Evolutionary conservation across 139 green algal genomes (phyloP), one percentile per base, ranked within the genome.

Genomic region (Chlorella sp.): DNA sequence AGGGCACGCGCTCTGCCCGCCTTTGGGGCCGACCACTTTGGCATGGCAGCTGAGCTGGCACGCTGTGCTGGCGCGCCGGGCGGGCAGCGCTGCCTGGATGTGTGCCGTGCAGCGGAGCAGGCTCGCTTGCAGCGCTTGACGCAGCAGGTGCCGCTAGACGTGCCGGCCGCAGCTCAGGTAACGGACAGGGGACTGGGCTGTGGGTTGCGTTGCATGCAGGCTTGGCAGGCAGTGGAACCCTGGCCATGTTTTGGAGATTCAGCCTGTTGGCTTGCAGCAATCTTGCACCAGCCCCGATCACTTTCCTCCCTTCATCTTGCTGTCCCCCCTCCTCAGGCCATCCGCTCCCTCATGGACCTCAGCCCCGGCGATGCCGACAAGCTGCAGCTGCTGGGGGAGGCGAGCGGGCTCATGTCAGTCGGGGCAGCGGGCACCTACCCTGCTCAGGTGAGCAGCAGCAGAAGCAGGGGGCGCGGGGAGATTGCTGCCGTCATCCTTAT

Each of bases 301-400:
- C 21, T 4, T 90, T 21, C 19, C 18, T 60, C 60, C 9, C n/a
- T 64, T 1, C 53, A 28, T 26, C 9, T 34, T n/a, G 71, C n/a
- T 19, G 2, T 48, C 15, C 53, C 36, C 83, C 15, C 4, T 2
- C 15, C 32, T 3, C 89, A 92, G 89, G 53, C 42, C 7, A n/a
- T 92, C 32, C 81, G 89, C 1, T 42, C 75, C 14, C 89, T 92
- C 32, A 14, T 92, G 4, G 89, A 89, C 42, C 61, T 86, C 37
- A 71, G 32, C 12, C 75, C 81, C 7, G 34, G 34, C 1, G 83
- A 92, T 24, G 60, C 42, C 1, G 89, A 89, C n/a, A 60, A 61
- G 24, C 89, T 92, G 71, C 42, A 39, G 32, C 57, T 76, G 34
- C 48, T 92, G n/a, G 36, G 24, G 0, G 89, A 92, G 34, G 83